Evolutionary conservation across 768 basidiomycete genomes (phyloP).

Genomic region (Pleurotus eryngii): DNA sequence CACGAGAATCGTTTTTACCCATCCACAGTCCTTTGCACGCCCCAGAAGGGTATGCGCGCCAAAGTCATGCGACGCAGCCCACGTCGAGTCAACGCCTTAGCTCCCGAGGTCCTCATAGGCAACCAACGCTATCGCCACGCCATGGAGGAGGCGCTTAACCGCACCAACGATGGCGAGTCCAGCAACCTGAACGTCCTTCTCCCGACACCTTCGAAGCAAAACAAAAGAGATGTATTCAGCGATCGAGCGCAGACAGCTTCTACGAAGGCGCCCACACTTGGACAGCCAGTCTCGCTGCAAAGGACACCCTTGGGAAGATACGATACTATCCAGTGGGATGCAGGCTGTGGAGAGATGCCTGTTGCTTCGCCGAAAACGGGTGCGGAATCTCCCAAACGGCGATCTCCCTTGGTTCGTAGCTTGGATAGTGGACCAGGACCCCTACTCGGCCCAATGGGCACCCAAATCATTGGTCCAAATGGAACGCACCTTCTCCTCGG

Average conservation of each 20-base stretch:
- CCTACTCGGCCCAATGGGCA: constrained; percentile 1
- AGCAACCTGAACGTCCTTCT: not conserved
- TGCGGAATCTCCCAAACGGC: not conserved
- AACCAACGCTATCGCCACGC: not conserved
- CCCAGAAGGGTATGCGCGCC: not conserved
- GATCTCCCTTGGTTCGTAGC: not conserved
- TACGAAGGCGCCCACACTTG: not conserved
- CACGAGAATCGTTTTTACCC: constrained; percentile 3
- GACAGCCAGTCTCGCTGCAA: not conserved
- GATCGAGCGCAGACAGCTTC: not conserved
- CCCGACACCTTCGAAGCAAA: not conserved
- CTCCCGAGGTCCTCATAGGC: not conserved
- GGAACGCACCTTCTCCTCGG: constrained; percentile 4
- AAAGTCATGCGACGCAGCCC: not conserved
- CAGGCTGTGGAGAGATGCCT: not conserved
- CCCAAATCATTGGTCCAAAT: constrained; percentile 1
- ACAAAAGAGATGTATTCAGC: not conserved
- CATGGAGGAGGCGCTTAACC: constrained; percentile 1
- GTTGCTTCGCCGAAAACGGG: too few relatives aligned
- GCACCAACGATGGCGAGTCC: not conserved
- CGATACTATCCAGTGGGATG: constrained; percentile 5
- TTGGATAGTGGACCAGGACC: not conserved
- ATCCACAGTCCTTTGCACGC: constrained; percentile 5
- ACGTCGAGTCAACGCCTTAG: not conserved
- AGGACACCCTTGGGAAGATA: constrained; percentile 2